These are phyloP conservation scores for Podila horticola DNA, from an alignment of 192 early-diverging fungal genomes.

Conservation along the genomic window DNA sequence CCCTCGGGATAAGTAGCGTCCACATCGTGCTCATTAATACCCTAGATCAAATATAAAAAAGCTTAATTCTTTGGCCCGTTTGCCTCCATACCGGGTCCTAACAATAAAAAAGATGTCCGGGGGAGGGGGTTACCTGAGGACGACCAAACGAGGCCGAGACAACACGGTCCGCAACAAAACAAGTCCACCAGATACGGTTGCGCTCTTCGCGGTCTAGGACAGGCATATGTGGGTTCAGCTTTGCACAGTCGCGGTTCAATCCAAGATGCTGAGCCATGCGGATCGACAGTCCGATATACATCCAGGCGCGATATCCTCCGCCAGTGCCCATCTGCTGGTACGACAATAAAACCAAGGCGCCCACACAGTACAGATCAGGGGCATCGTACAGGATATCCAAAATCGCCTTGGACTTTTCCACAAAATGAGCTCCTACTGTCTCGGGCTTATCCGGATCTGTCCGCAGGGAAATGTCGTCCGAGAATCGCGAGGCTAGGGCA, in stretches of 20 bases:
- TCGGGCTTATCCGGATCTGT: conserved; percentile 52
- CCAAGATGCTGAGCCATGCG: conserved; percentile 79
- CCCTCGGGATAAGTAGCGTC: conserved; percentile 65
- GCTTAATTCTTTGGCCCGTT: neutral
- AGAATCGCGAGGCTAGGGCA: conserved; percentile 60
- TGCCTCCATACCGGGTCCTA: neutral
- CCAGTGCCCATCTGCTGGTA: conserved; percentile 49
- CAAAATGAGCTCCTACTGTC: conserved; percentile 65
- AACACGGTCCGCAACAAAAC: conserved; percentile 77
- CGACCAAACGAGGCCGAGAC: conserved; percentile 49
- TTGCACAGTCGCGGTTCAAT: conserved; percentile 70
- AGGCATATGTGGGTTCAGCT: conserved; percentile 56
- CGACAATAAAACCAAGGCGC: conserved; percentile 29
- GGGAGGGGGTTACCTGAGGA: no score
- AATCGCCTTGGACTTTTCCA: conserved; percentile 64
- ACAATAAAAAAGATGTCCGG: no score
- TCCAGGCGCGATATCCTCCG: conserved; percentile 64
- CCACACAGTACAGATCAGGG: conserved; percentile 41
- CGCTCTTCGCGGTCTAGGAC: conserved; percentile 61
- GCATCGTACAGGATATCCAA: conserved; percentile 33
- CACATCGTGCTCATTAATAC: conserved; percentile 65
- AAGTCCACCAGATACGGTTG: conserved; percentile 84
- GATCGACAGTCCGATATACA: conserved; percentile 62
- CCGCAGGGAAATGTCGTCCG: conserved; percentile 54
- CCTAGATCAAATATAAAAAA: conserved; percentile 17